These are phyloP conservation scores for Hypoxylon crocopeplum DNA, from an alignment of 495 filamentous ascomycete species.

Conservation along the genomic window DNA sequence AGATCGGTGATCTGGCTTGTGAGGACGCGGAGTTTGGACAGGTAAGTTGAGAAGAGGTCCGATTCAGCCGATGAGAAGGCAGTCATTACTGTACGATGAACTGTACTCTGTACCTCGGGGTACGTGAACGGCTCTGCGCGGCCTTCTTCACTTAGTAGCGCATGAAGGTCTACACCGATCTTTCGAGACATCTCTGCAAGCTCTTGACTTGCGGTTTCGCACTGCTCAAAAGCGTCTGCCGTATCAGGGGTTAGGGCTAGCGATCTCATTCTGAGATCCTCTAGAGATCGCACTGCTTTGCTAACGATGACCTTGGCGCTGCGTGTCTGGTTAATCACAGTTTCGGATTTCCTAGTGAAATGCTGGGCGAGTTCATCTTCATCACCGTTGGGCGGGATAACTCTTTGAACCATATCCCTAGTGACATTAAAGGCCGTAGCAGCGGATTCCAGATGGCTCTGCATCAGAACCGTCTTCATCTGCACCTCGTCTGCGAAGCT, in stretches of 20 bases:
- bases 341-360: constrained; percentile 74
- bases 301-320: constrained; percentile 83
- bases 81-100: constrained; percentile 62
- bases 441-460: constrained; percentile 81
- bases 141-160: constrained; percentile 74
- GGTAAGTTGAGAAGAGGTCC: constrained; percentile 72
- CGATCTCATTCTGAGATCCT: constrained; percentile 78
- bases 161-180: constrained; percentile 69
- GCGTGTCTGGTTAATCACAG: constrained; percentile 74
- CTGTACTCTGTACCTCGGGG: constrained; percentile 66
- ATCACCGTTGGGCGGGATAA: constrained; percentile 57
- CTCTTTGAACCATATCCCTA: constrained; percentile 69
- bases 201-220: constrained; percentile 67
- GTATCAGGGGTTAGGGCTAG: constrained; percentile 73
- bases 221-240: constrained; percentile 56
- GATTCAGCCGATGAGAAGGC: constrained; percentile 59
- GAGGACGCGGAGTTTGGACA: constrained; percentile 69
- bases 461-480: constrained; percentile 75
- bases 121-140: constrained; percentile 71
- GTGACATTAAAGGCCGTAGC: constrained; percentile 70
- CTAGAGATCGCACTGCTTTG: constrained; percentile 78
- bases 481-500: constrained; percentile 80
- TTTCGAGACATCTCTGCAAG: constrained; percentile 71
- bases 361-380: constrained; percentile 70
- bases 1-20: constrained; percentile 74